A percentile compares a stretch with the other conserved stretches of the same genome.
Evolutionary conservation across 2,329 filamentous ascomycete genomes (phyloP).

Genomic region (Alternaria sp.): DNA sequence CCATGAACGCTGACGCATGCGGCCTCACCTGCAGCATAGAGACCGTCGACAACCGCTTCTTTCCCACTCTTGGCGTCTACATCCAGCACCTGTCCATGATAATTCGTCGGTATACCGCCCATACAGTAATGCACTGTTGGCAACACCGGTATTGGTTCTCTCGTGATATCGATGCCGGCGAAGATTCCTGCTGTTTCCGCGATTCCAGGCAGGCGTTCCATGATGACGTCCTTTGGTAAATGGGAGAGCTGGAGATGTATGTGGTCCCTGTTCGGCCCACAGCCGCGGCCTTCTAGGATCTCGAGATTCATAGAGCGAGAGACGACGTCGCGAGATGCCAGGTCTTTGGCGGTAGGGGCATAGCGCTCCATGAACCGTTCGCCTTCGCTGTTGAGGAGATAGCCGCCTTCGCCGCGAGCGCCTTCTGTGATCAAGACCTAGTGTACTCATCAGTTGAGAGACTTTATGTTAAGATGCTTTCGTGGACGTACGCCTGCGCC

Average conservation of each 20-base stretch:
- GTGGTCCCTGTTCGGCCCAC: constrained; percentile 55
- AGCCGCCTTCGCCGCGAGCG: constrained; percentile 58
- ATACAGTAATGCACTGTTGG: constrained; percentile 61
- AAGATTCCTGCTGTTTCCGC: constrained; percentile 60
- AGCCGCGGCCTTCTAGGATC: constrained; percentile 55
- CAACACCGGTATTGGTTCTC: constrained; percentile 57
- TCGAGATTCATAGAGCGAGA: constrained; percentile 58
- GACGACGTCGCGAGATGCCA: constrained; percentile 57
- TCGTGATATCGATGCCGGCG: constrained; percentile 57
- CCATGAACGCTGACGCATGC: constrained; percentile 59
- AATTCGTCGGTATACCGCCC: constrained; percentile 59
- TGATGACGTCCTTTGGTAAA: constrained; percentile 55
- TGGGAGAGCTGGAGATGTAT: constrained; percentile 58
- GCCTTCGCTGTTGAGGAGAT: constrained; percentile 56
- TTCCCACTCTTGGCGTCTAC: constrained; percentile 38
- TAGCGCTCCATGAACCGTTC: constrained; percentile 61
- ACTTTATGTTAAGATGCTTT: neutral
- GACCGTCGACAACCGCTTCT: constrained; percentile 53
- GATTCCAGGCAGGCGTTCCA: constrained; percentile 57
- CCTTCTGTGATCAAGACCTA: constrained; percentile 57
- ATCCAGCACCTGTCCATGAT: constrained; percentile 55
- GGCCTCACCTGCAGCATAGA: constrained; percentile 58
- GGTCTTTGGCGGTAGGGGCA: constrained; percentile 58
- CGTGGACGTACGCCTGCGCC: constrained; percentile 51
- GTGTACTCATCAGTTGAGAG: neutral